A percentile compares a stretch with the other conserved stretches of the same genome.
Evolutionary conservation across 495 filamentous ascomycete species (phyloP).

Genomic region (Paragyromitra xinjiangensis): DNA sequence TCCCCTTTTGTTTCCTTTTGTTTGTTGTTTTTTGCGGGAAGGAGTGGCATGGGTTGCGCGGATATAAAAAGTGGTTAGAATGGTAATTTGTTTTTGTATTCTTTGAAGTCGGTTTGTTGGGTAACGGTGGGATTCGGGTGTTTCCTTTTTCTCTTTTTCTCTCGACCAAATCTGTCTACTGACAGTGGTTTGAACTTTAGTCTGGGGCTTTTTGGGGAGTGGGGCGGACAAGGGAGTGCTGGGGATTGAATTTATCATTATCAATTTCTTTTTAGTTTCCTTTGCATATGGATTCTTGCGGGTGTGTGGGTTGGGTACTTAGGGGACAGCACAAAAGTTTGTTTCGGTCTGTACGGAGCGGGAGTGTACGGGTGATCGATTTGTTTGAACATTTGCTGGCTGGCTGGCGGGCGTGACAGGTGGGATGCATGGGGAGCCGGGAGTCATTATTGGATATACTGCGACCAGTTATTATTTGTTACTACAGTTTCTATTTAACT

Average conservation of each 20-base stretch:
- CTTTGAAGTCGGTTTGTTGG: constrained; percentile 56
- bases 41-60: constrained; percentile 58
- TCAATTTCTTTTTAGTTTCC: constrained; percentile 55
- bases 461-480: constrained; percentile 41
- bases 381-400: constrained; percentile 50
- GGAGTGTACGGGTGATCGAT: constrained; percentile 45
- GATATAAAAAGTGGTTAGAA: constrained; percentile 58
- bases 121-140: constrained; percentile 56
- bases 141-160: constrained; percentile 58
- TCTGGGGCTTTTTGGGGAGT: constrained; percentile 56
- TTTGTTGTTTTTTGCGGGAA: constrained; percentile 57
- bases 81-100: constrained; percentile 61
- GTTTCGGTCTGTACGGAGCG: constrained; percentile 49
- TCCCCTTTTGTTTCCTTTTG: constrained; percentile 54
- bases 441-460: constrained; percentile 52
- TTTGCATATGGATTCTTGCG: constrained; percentile 48
- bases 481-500: constrained; percentile 43
- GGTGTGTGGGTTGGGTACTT: constrained; percentile 39
- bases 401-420: constrained; percentile 34
- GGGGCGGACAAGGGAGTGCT: constrained; percentile 56
- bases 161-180: constrained; percentile 54
- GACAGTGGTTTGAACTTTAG: constrained; percentile 39
- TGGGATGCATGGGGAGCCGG: constrained; percentile 40
- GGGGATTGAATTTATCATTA: constrained; percentile 56
- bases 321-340: constrained; percentile 45